Evolutionary conservation across 129 eudicot genomes (phyloP), one percentile per base, ranked within the genome.

Genomic region (Mikania micrantha): DNA sequence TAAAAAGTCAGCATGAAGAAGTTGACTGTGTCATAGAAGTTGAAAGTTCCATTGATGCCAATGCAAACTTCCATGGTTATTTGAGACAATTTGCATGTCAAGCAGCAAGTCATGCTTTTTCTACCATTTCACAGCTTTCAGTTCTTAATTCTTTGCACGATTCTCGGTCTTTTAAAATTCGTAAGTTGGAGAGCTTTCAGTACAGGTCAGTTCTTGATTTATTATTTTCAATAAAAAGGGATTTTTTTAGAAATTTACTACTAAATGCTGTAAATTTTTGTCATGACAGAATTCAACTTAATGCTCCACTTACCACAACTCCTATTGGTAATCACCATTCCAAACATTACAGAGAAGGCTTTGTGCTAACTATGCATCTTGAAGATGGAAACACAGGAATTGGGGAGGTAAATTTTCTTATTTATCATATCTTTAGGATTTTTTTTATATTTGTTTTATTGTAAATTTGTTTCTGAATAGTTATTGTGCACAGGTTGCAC

Each of bases 391-490:
- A 82, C 72, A 66, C 66, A 62, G 99, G 99, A 60, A 76, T 79
- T 66, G 99, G 99, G 49, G 99, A 94, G 95, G 99, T 87, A 65
- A n/a, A n/a, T n/a, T n/a, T n/a, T n/a, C n/a, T n/a, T 76, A 76
- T 58, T 48, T 41, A 27, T 52, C 25, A 32, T 64, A 32, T 25
- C 4, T 12, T 25, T 25, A 24, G 22, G 31, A 6, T 38, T 36
- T 39, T 21, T 36, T 5, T 25, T 54, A 24, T 22, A 4, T 40
- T 27, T 22, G 53, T 44, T n/a, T n/a, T n/a, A n/a, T n/a, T n/a
- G n/a, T n/a, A n/a, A 59, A 29, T 20, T 27, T 67, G 6, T 69
- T 64, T 60, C 63, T 71, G 11, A 75, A 16, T 69, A 6, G 20
- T 47, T 66, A 7, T 65, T 24, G 64, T 63, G 35, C 40, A 53